Base-by-base conservation (phyloP, 2,329 filamentous ascomycete species). In the Ceratocystis colombiana region DNA sequence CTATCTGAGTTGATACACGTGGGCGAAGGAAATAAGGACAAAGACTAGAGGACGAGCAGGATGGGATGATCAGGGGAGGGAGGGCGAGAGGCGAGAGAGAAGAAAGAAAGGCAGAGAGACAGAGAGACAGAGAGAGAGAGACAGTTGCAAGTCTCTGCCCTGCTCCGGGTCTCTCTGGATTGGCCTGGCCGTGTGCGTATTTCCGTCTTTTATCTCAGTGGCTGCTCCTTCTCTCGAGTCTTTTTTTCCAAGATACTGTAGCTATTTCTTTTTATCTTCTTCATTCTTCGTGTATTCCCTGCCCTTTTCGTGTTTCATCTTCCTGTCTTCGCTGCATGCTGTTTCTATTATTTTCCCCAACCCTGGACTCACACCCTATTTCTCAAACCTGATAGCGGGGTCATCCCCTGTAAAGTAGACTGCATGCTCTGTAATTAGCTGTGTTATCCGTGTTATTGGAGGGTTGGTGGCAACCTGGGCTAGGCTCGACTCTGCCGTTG, bases 281-380 rank as follows among this genome's bases (percentile, higher is more conserved):
- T 5, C 20, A 15, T 15, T 41, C 45, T 33, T 37, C 33, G 25
- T 41, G 8, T 55, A 61, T 37, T 62, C 30, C 30, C 15, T 25
- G 20, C 20, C 57, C 46, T 22, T 20, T 28, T 33, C 41, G 64
- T 7, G 62, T 57, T 53, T 57, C 55, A 65, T 57, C 45, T 66
- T 64, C 20, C 33, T n/a, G 53, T 30, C 41, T 64, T 37, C 22
- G 64, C 30, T 57, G 53, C 53, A 33, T 30, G 53, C 53, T 22
- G 15, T 17, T 57, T 33, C n/a, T 57, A 20, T 25, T 28, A 15
- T 28, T 55, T 5, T 33, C 15, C 53, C 22, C 20, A 57, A 5
- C 53, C 53, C 25, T 22, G n/a, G 5, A 20, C n/a, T 50, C 48
- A 10, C 48, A 25, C 20, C 20, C 17, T 62, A n/a, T 50, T 12